Conservation (phyloP, 2,329 filamentous ascomycete genomes). For the Bipolaris gigantea region DNA sequence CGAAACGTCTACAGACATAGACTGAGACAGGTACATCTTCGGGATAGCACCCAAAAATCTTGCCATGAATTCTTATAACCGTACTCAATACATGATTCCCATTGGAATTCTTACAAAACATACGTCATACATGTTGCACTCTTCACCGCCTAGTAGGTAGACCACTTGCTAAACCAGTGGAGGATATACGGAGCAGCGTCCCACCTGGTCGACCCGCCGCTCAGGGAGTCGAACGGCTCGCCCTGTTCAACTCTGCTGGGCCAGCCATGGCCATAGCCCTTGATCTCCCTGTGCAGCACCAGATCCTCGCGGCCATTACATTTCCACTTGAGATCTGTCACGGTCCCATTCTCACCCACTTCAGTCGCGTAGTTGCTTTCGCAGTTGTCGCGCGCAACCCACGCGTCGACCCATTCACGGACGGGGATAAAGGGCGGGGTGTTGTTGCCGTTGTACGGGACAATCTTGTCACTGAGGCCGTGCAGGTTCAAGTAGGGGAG, state of each 20-base stretch:
- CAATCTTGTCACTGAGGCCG: constrained; percentile 24
- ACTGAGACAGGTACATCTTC: too few species aligned
- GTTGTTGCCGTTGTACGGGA: constrained; percentile 29
- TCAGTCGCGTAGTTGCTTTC: neutral
- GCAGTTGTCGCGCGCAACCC: constrained; percentile 18
- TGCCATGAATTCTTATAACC: too few species aligned
- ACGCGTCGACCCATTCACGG: constrained; percentile 14
- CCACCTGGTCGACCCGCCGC: constrained; percentile 24
- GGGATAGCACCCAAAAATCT: too few species aligned
- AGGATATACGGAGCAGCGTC: constrained; percentile 24
- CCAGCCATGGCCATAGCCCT: constrained; percentile 31
- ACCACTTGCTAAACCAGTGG: constrained; percentile 27
- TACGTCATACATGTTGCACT: too few species aligned
- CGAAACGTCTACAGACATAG: too few species aligned
- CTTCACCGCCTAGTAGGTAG: neutral
- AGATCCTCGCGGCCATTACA: constrained; percentile 19
- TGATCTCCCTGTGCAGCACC: constrained; percentile 19
- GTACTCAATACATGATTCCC: too few species aligned
- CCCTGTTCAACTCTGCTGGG: constrained; percentile 21
- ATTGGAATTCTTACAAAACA: too few species aligned
- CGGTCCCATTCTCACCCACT: constrained; percentile 14
- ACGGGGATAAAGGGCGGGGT: constrained; percentile 19
- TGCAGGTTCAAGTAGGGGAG: constrained; percentile 28
- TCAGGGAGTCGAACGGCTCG: constrained; percentile 23
- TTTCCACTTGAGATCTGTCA: constrained; percentile 17